Percentiles rank a stretch among this genome's conserved stretches.
Evolutionary conservation across 2,329 filamentous ascomycete genomes (phyloP).

Genomic region (Lojkania enalia): DNA sequence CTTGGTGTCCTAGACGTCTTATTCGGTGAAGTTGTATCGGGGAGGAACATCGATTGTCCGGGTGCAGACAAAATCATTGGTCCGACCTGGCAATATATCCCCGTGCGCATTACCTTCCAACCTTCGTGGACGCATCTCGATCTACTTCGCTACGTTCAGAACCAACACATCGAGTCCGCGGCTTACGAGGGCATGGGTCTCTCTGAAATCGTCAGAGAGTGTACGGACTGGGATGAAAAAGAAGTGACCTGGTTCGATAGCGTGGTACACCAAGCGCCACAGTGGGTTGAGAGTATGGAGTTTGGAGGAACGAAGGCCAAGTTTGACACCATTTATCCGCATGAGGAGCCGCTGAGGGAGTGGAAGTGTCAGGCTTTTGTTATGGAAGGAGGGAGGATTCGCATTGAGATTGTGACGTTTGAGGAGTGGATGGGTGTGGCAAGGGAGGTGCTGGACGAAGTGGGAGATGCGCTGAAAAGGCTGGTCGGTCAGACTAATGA

Average conservation of each 20-base stretch:
- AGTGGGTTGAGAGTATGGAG: slow-evolving; percentile 61
- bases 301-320: slow-evolving; percentile 43
- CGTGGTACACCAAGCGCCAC: slow-evolving; percentile 46
- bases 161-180: slow-evolving; percentile 38
- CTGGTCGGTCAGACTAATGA: slow-evolving; percentile 28
- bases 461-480: slow-evolving; percentile 31
- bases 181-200: slow-evolving; percentile 44
- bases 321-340: slow-evolving; percentile 62
- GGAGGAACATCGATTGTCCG: slow-evolving; percentile 62
- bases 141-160: slow-evolving; percentile 41
- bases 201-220: slow-evolving; percentile 39
- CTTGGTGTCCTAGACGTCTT: slow-evolving; percentile 60
- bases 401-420: slow-evolving; percentile 64
- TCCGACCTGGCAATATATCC: slow-evolving; percentile 69
- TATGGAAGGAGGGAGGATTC: slow-evolving; percentile 52
- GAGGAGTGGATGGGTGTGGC: slow-evolving; percentile 60
- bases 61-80: slow-evolving; percentile 62
- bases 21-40: slow-evolving; percentile 68
- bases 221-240: slow-evolving; percentile 36
- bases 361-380: slow-evolving; percentile 66
- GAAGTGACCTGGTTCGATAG: slow-evolving; percentile 41
- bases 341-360: slow-evolving; percentile 42
- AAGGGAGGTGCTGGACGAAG: slow-evolving; percentile 53
- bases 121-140: slow-evolving; percentile 48
- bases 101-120: slow-evolving; percentile 62